Conservation (phyloP, 352 stramenopile genomes). For the Sclerospora graminicola region DNA sequence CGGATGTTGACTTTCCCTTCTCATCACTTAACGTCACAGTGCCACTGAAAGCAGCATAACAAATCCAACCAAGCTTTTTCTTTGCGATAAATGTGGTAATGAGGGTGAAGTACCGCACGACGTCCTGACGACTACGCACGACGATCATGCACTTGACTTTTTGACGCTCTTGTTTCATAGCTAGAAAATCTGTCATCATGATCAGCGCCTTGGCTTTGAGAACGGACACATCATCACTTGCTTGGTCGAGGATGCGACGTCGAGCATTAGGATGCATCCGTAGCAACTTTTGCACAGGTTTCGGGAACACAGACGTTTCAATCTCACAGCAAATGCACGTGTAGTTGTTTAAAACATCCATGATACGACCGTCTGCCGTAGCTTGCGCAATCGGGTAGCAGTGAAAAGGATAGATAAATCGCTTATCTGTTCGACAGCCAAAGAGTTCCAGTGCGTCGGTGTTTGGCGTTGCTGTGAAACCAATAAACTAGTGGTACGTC, state of each 20-base stretch:
- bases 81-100: slow-evolving; percentile 47
- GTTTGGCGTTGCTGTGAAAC: slow-evolving; percentile 74
- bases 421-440: slow-evolving; percentile 17
- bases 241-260: slow-evolving; percentile 45
- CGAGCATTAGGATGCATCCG: slow-evolving; percentile 13
- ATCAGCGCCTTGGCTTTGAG: slow-evolving; percentile 55
- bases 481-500: slow-evolving; percentile 44
- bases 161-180: slow-evolving; percentile 7
- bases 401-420: slow-evolving; percentile 38
- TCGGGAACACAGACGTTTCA: slow-evolving; percentile 43
- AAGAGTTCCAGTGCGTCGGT: slow-evolving; percentile 58
- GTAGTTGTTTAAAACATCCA: slow-evolving; percentile 63
- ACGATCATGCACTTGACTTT: slow-evolving; percentile 69
- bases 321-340: slow-evolving; percentile 39
- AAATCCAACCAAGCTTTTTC: slow-evolving; percentile 46
- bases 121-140: slow-evolving; percentile 63
- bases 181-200: slow-evolving; percentile 68
- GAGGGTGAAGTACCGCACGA: slow-evolving; percentile 64
- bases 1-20: slow-evolving; percentile 7
- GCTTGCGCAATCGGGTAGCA: slow-evolving; percentile 63
- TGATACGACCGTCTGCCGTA: slow-evolving; percentile 38
- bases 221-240: slow-evolving; percentile 47
- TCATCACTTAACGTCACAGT: slow-evolving; percentile 17
- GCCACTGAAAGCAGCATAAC: slow-evolving; percentile 66
- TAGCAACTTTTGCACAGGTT: slow-evolving; percentile 25